Base-by-base conservation (phyloP, 1,284 basidiomycete genomes). In the Kwoniella shivajii region DNA sequence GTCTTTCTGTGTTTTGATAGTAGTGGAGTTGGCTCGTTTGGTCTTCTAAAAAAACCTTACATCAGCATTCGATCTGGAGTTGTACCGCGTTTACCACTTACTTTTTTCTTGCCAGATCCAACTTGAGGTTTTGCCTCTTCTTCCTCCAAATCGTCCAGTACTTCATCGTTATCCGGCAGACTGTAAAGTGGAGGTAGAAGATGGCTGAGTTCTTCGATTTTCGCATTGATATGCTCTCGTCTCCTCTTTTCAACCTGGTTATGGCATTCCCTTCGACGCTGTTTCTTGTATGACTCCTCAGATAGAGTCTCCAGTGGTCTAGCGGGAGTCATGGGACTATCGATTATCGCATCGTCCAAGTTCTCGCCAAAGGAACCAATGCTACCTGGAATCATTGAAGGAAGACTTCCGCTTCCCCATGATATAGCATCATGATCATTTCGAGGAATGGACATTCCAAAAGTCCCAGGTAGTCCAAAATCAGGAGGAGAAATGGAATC, bases 181-280 rank as follows among this genome's bases (percentile, higher is more conserved):
- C 59, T 56, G 43, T 73, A 72, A 36, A 63, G 57, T 0, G 68
- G 34, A 1, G 75, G 75, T 2, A 77, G 57, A 6, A 77, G 60
- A 39, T 63, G 64, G 50, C 69, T 66, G 11, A 77, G 66, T 54
- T 75, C 73, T 47, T 77, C 74, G 43, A 77, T 77, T 63, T 75
- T 77, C 26, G 71, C 69, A 39, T 77, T 77, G 65, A 77, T 77
- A 44, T 74, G 73, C 52, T 77, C 75, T 20, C 75, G 63, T 20
- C 75, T 66, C 22, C 74, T 63, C 52, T 75, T 73, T 59, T 77
- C 75, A 3, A 77, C 75, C 41, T 74, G 73, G 45, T 77, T 77
- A 61, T 77, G 75, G 31, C 72, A 75, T 51, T 76, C 71, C n/a
- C 74, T 65, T 13, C 74, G 60, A 7, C 71, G 60, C 51, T 73